Base-by-base conservation (phyloP, 2,329 filamentous ascomycete species). In the Colletotrichum salicis region DNA sequence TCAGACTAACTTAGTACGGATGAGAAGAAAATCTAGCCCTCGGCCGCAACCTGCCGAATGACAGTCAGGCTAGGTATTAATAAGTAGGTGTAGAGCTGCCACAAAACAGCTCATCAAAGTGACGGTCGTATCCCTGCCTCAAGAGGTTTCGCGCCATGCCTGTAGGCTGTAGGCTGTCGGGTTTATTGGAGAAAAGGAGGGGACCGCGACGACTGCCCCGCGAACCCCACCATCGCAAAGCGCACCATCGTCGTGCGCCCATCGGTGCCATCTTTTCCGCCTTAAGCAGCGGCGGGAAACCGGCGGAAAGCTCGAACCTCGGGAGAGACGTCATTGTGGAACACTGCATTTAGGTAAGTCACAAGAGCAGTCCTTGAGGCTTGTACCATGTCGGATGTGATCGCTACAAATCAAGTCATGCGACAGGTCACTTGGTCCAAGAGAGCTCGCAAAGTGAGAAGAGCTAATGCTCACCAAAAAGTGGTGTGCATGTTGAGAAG, bases 31-130 rank as follows among this genome's bases (percentile, higher is more conserved):
- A 4, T 60, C 54, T 33, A 64, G 55, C 56, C 55, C 55, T 70
- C 65, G 70, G 70, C 60, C 52, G 70, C 41, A 33, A 56, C 22
- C 55, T 57, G 54, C 70, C 65, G 70, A 72, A 45, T 24, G 55
- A 63, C 65, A 71, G 70, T 41, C 35, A 60, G 60, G 55, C 10
- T 24, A 35, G 41, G 41, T 48, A 22, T 48, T 48, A 48, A n/a
- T 48, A 48, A 10, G 41, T n/a, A 48, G 41, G 41, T 11, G 37
- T 31, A 27, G 48, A 70, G 65, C 60, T 70, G 59, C 55, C 55
- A 72, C n/a, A 72, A 72, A 70, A 72, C 70, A 72, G 48, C 70
- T 70, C 70, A 72, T 56, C 35, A 29, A 41, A 51, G 70, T 72
- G 66, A 72, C 59, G 70, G 69, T 60, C 37, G 8, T 41, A 72